Conservation (phyloP, 805 yeast species). For the Wickerhamomyces xylosicus region DNA sequence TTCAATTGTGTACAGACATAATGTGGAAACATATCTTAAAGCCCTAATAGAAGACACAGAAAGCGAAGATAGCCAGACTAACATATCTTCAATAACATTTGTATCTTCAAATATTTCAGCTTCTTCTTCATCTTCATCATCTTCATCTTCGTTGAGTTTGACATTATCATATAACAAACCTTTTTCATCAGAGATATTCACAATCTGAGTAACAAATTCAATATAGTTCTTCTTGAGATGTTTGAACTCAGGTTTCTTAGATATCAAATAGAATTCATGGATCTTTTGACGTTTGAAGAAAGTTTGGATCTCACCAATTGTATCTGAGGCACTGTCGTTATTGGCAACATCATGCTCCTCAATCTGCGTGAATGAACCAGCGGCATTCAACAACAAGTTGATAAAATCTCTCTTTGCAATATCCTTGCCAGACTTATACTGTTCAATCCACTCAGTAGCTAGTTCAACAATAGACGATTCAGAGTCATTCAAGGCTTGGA, state of each 20-base stretch:
- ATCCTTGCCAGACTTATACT: constrained; percentile 32
- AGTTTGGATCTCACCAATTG: constrained; percentile 63
- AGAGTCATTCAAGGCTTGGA: constrained; percentile 39
- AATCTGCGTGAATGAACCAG: constrained; percentile 61
- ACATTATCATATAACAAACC: constrained; percentile 40
- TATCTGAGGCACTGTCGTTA: constrained; percentile 59
- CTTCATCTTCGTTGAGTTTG: constrained; percentile 21
- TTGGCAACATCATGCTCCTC: constrained; percentile 69
- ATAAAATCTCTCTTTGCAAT: constrained; percentile 50
- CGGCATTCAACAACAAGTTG: constrained; percentile 57
- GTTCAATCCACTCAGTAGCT: constrained; percentile 49
- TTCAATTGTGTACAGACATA: constrained; percentile 48
- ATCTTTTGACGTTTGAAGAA: constrained; percentile 46
- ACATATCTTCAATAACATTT: constrained; percentile 39
- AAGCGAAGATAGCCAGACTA: constrained; percentile 70
- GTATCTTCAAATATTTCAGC: constrained; percentile 11
- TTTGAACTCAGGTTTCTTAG: constrained; percentile 35
- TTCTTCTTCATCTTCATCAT: constrained; percentile 23
- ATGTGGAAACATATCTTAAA: constrained; percentile 57
- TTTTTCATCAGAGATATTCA: constrained; percentile 46
- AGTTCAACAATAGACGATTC: constrained; percentile 41
- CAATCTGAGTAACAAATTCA: constrained; percentile 43
- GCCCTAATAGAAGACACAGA: constrained; percentile 64
- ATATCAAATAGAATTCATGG: constrained; percentile 61
- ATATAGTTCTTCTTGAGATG: constrained; percentile 43